These are phyloP conservation scores for Hippophae rhamnoides DNA, from an alignment of 306 rosid species.

Conservation along the genomic window DNA sequence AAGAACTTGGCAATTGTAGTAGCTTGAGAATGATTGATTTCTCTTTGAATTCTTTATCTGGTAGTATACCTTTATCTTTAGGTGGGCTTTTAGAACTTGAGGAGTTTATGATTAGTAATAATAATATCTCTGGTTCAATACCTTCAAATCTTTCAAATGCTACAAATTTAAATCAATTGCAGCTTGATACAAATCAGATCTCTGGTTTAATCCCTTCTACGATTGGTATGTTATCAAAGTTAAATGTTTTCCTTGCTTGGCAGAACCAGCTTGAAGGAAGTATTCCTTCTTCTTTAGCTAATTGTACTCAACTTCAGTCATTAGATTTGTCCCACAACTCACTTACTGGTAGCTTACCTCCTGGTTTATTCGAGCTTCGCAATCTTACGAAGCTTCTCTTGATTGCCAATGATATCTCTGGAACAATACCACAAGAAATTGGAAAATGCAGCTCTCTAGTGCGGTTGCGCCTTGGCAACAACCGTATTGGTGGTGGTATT, in stretches of 20 bases:
- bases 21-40: constrained; percentile 72
- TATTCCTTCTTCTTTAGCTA: constrained; percentile 56
- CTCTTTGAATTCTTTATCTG: constrained; percentile 78
- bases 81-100: constrained; percentile 51
- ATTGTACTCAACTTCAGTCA: constrained; percentile 54
- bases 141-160: constrained; percentile 67
- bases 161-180: constrained; percentile 54
- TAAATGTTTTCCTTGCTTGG: constrained; percentile 78
- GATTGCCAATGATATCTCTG: constrained; percentile 82
- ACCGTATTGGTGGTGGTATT: constrained; percentile 60
- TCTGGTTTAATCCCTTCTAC: constrained; percentile 81
- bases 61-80: constrained; percentile 59
- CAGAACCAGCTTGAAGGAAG: constrained; percentile 90
- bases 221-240: constrained; percentile 55
- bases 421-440: constrained; percentile 58
- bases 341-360: constrained; percentile 68
- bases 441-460: constrained; percentile 75
- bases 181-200: constrained; percentile 82
- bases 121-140: constrained; percentile 81
- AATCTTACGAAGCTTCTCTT: constrained; percentile 78
- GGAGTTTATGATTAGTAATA: constrained; percentile 85
- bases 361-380: constrained; percentile 61
- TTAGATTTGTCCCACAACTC: constrained; percentile 75
- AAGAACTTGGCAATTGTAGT: constrained; percentile 71
- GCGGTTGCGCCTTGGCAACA: constrained; percentile 69